Conservation (phyloP, 345 rosid genomes). For the Citrus unshiu region DNA sequence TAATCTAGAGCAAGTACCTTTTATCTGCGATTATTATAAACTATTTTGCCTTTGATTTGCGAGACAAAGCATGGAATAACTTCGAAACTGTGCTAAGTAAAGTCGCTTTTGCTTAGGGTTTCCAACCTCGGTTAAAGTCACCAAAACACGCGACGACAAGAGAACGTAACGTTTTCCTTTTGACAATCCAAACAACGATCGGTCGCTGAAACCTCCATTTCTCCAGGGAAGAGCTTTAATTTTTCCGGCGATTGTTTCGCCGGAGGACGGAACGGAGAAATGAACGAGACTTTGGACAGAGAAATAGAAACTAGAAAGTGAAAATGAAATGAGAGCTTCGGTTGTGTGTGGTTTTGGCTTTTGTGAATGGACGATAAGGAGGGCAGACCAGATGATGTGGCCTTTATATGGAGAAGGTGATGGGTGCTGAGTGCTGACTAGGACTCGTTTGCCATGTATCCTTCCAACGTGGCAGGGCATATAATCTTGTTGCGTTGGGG, state of each 20-base stretch:
- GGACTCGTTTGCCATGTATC: slow-evolving; percentile 5
- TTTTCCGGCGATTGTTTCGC: neutral
- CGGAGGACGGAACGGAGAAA: neutral
- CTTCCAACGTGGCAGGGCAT: slow-evolving; percentile 9
- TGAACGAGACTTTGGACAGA: neutral
- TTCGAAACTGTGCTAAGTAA: slow-evolving; percentile 50
- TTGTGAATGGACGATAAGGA: slow-evolving; percentile 5
- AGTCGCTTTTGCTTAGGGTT: slow-evolving; percentile 30
- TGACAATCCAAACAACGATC: slow-evolving; percentile 16
- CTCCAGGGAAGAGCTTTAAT: neutral
- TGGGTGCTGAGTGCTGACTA: slow-evolving; percentile 9
- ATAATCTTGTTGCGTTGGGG: neutral
- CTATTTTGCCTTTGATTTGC: slow-evolving; percentile 30
- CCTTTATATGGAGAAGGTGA: slow-evolving; percentile 6
- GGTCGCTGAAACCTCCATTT: slow-evolving; percentile 17
- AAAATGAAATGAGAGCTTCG: neutral
- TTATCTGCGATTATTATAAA: slow-evolving; percentile 20
- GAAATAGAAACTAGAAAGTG: neutral
- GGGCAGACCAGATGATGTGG: neutral
- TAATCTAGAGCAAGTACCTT: slow-evolving; percentile 17
- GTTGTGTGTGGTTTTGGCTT: neutral
- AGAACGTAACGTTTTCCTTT: slow-evolving; percentile 31
- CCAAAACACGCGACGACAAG: slow-evolving; percentile 46
- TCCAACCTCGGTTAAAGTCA: slow-evolving; percentile 32
- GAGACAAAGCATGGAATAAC: slow-evolving; percentile 58